These are phyloP conservation scores for Saccharomycopsis schoenii DNA, from an alignment of 805 yeast species.

Conservation along the genomic window DNA sequence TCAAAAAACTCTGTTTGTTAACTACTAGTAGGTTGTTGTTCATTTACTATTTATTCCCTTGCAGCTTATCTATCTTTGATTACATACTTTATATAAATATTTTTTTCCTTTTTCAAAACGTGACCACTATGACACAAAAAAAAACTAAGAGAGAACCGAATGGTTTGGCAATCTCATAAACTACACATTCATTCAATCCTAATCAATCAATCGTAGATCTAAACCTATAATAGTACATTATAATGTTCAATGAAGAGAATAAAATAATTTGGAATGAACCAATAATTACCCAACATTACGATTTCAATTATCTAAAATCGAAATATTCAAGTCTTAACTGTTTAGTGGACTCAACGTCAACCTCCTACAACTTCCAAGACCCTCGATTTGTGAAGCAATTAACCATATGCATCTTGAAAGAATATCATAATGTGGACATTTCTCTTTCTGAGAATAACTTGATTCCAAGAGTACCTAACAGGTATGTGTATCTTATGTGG, in stretches of 20 bases:
- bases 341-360: neutral
- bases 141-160: too few relatives aligned
- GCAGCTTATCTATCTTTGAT: too few relatives aligned
- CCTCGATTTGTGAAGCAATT: slow-evolving; percentile 1
- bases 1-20: too few relatives aligned
- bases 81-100: too few relatives aligned
- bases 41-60: too few relatives aligned
- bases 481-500: slow-evolving; percentile 14
- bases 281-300: neutral
- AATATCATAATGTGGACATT: slow-evolving; percentile 8
- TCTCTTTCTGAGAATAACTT: slow-evolving; percentile 3
- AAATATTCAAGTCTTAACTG: slow-evolving; percentile 1
- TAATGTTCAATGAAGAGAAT: neutral
- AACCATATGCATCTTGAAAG: slow-evolving; percentile 5
- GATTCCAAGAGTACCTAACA: slow-evolving; percentile 17
- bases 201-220: too few relatives aligned
- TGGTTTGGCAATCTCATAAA: too few relatives aligned
- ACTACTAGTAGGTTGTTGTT: too few relatives aligned
- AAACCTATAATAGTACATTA: too few relatives aligned
- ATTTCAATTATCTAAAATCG: neutral
- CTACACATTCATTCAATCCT: too few relatives aligned
- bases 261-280: slow-evolving; percentile 1
- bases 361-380: slow-evolving; percentile 1
- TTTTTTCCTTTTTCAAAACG: too few relatives aligned
- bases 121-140: too few relatives aligned